Percentiles rank a stretch among this genome's conserved stretches.
Conservation (phyloP, 495 filamentous ascomycete species). For the Viridothelium virens region DNA sequence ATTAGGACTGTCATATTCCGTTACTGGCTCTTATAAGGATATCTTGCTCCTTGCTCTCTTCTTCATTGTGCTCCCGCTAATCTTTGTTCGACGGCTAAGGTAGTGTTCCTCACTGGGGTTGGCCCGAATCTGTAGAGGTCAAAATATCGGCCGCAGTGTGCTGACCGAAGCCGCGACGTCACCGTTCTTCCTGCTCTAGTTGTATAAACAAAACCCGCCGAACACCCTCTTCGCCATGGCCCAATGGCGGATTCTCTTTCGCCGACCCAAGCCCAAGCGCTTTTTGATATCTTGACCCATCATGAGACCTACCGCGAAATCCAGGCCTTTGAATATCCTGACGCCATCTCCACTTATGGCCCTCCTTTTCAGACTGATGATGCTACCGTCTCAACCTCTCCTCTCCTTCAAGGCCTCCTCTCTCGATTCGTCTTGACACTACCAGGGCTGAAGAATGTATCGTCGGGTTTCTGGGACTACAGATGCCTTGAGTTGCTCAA, state of each 20-base stretch:
- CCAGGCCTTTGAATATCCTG: slow-evolving; percentile 49
- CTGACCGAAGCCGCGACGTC: slow-evolving; percentile 9
- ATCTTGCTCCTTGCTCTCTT: no score
- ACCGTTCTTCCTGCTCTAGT: neutral
- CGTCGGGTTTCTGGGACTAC: slow-evolving; percentile 50
- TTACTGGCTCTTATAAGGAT: no score
- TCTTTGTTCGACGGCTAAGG: no score
- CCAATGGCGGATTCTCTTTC: slow-evolving; percentile 30
- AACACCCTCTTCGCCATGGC: neutral
- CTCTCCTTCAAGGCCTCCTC: slow-evolving; percentile 52
- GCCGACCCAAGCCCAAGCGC: slow-evolving; percentile 47
- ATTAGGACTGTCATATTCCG: no score
- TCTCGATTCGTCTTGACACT: slow-evolving; percentile 48
- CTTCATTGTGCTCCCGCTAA: no score
- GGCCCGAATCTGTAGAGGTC: no score
- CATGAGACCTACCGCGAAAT: slow-evolving; percentile 56
- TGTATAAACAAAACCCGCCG: neutral
- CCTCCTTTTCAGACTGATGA: slow-evolving; percentile 44
- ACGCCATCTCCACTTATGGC: slow-evolving; percentile 50
- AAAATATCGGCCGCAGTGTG: neutral
- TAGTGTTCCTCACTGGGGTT: no score
- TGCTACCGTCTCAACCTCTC: slow-evolving; percentile 39
- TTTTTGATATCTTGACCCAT: slow-evolving; percentile 61
- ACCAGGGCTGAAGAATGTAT: slow-evolving; percentile 51
- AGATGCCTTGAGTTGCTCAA: slow-evolving; percentile 39